phyloP scores from a whole-genome alignment of 805 yeast species.

The Sporopachydermia lactativora region DNA sequence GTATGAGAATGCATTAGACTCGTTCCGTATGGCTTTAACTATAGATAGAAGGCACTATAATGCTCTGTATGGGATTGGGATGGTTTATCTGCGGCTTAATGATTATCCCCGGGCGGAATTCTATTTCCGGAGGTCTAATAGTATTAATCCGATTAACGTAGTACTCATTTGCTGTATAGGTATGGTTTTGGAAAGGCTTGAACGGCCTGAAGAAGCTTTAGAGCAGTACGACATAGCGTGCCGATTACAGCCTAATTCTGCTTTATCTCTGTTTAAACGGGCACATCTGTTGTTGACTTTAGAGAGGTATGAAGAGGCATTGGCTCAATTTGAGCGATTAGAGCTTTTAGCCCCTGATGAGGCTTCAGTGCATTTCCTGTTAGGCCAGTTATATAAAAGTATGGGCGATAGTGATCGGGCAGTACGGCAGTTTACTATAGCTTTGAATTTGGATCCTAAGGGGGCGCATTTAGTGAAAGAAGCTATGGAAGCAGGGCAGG shows the following conservation, averaged over 20 bases:
- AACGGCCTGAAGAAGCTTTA: conserved; percentile 56
- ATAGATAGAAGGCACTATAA: conserved; percentile 78
- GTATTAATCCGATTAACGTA: conserved; percentile 81
- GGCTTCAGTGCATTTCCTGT: conserved; percentile 78
- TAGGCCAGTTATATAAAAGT: conserved; percentile 77
- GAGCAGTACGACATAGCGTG: conserved; percentile 74
- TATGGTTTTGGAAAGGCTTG: conserved; percentile 72
- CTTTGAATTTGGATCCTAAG: conserved; percentile 84
- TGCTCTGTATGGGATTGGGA: conserved; percentile 92
- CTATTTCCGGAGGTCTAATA: conserved; percentile 76
- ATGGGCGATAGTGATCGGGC: conserved; percentile 67
- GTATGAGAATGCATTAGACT: conserved; percentile 73
- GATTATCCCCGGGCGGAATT: conserved; percentile 71
- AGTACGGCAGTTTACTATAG: conserved; percentile 72
- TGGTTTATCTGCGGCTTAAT: conserved; percentile 81
- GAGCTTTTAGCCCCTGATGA: conserved; percentile 82
- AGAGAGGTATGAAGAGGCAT: conserved; percentile 58
- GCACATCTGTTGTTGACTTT: conserved; percentile 68
- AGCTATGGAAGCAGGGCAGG: conserved; percentile 46
- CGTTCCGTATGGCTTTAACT: conserved; percentile 66
- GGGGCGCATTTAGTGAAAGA: conserved; percentile 77
- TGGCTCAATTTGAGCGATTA: conserved; percentile 59
- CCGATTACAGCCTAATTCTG: conserved; percentile 70
- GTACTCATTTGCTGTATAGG: conserved; percentile 89
- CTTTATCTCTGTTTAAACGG: conserved; percentile 76